A percentile compares a stretch with the other conserved stretches of the same genome.
Conservation (phyloP, 208 protist genomes). For the Leptomonas seymouri region DNA sequence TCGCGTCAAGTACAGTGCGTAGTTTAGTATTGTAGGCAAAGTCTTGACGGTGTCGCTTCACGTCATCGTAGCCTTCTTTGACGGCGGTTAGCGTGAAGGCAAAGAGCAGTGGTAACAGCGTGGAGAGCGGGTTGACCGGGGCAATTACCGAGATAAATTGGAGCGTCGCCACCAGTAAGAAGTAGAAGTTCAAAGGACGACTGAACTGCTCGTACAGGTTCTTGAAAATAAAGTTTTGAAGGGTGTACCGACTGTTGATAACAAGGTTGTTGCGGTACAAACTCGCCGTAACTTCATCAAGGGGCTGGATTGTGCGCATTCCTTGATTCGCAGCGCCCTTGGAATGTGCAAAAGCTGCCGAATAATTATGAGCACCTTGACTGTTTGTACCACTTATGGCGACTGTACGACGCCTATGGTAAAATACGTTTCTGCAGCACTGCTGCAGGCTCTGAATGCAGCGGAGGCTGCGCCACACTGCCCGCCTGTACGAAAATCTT, state of each 20-base stretch:
- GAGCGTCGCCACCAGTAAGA: slow-evolving; percentile 93
- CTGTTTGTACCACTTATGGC: neutral
- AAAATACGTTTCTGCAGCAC: slow-evolving; percentile 1
- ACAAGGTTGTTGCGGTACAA: slow-evolving; percentile 85
- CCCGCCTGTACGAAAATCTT: slow-evolving; percentile 8
- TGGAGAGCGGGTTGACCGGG: slow-evolving; percentile 93
- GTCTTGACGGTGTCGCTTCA: slow-evolving; percentile 87
- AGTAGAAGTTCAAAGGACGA: slow-evolving; percentile 96
- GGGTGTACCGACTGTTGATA: slow-evolving; percentile 94
- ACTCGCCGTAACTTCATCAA: slow-evolving; percentile 41
- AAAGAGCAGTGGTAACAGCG: slow-evolving; percentile 92
- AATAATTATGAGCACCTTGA: neutral
- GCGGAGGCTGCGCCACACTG: slow-evolving; percentile 11
- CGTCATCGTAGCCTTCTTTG: slow-evolving; percentile 96
- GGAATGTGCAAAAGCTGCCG: neutral
- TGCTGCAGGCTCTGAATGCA: slow-evolving; percentile 18
- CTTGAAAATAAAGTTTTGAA: slow-evolving; percentile 94
- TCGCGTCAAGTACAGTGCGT: slow-evolving; percentile 45
- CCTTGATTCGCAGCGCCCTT: neutral
- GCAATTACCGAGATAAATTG: slow-evolving; percentile 93
- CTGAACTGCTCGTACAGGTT: slow-evolving; percentile 98
- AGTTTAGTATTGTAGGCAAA: slow-evolving; percentile 67
- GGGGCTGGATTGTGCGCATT: slow-evolving; percentile 57
- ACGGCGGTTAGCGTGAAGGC: slow-evolving; percentile 93
- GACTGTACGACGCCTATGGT: neutral